Conservation (phyloP, 129 eudicot genomes). For the Arctium lappa region DNA sequence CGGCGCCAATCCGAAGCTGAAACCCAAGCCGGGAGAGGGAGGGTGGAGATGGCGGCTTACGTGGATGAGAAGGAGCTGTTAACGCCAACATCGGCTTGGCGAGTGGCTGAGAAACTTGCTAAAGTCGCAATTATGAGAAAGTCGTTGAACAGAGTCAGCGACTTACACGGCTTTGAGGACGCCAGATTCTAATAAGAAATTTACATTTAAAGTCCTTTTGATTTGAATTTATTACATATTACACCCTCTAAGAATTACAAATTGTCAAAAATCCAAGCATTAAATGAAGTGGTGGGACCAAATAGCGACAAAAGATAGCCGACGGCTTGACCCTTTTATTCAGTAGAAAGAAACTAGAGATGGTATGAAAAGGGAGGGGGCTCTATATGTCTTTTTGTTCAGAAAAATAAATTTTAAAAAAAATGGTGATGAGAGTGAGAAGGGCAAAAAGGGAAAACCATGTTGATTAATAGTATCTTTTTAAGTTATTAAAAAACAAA, state of each 20-base stretch:
- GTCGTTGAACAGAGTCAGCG: conserved; percentile 83
- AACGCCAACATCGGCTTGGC: conserved; percentile 98
- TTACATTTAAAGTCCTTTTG: conserved; percentile 19
- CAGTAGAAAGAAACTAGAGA: conserved; percentile 34
- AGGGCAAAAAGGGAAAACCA: conserved; percentile 5
- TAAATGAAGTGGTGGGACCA: conserved; percentile 30
- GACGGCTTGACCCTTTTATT: conserved; percentile 47
- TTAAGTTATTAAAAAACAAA: background rate
- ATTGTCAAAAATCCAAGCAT: background rate
- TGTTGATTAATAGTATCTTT: conserved; percentile 13
- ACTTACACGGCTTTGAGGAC: conserved; percentile 94
- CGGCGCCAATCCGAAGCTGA: conserved; percentile 35
- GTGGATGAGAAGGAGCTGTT: conserved; percentile 79
- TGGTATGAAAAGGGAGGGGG: conserved; percentile 16
- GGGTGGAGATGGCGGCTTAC: conserved; percentile 9
- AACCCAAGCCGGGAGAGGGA: background rate
- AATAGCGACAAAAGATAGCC: conserved; percentile 43
- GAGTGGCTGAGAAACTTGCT: conserved; percentile 90
- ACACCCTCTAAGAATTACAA: background rate
- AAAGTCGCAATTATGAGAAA: conserved; percentile 90
- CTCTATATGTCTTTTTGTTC: conserved; percentile 12
- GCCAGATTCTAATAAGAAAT: conserved; percentile 62
- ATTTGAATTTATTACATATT: background rate
- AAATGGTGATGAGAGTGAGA: background rate
- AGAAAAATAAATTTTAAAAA: background rate